These are phyloP conservation scores for Cladosporium sp. DNA, from an alignment of 2,329 filamentous ascomycete genomes.

Conservation along the genomic window DNA sequence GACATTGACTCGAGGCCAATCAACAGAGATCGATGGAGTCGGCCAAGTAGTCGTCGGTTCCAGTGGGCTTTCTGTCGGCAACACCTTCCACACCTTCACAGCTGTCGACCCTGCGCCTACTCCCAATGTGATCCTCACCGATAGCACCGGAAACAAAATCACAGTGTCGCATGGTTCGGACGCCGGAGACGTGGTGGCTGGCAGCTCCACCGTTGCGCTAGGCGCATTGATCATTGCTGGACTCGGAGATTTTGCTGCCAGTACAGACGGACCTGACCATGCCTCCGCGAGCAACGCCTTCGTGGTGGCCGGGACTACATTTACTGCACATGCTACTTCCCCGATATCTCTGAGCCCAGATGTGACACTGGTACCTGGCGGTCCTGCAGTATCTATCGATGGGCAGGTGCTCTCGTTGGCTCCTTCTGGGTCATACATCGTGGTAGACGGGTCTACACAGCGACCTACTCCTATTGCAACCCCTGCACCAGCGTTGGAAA, in stretches of 20 bases:
- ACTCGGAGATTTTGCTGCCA: background rate
- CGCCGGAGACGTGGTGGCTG: background rate
- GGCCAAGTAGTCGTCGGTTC: constrained; percentile 17
- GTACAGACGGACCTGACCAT: background rate
- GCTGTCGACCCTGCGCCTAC: background rate
- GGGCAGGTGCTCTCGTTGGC: background rate
- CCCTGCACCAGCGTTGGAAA: background rate
- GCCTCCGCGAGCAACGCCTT: background rate
- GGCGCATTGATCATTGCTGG: background rate
- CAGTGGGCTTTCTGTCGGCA: background rate
- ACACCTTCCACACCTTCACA: background rate
- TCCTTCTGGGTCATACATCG: background rate
- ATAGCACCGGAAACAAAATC: background rate
- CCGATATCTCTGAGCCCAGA: background rate
- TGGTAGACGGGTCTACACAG: background rate
- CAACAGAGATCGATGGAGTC: constrained; percentile 1
- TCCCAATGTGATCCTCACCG: background rate
- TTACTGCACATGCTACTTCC: background rate
- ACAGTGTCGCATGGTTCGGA: background rate
- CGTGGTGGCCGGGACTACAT: background rate
- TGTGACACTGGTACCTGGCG: background rate
- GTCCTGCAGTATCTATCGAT: background rate
- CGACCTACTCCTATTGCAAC: background rate
- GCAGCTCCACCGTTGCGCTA: background rate
- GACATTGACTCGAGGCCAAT: background rate